These are phyloP conservation scores for Silene noctiflora DNA, from an alignment of 179 eudicot species.

Conservation along the genomic window DNA sequence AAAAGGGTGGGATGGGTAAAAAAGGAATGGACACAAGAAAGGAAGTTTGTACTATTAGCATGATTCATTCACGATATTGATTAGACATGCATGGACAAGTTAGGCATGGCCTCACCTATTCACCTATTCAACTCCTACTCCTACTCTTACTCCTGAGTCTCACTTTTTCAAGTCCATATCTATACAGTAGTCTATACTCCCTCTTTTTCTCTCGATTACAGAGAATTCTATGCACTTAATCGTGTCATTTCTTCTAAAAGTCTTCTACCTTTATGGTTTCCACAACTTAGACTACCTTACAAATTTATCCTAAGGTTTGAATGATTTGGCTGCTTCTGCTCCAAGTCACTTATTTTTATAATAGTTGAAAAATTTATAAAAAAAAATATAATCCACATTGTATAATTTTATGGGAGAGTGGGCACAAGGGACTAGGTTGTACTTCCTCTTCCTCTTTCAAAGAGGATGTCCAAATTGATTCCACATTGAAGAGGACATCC, in stretches of 20 bases:
- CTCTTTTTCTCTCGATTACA: background rate
- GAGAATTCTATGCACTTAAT: background rate
- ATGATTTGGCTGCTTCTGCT: no score
- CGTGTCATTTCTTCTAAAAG: background rate
- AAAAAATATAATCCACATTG: no score
- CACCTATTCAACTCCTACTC: no score
- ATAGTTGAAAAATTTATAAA: no score
- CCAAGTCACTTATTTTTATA: no score
- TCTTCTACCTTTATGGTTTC: background rate
- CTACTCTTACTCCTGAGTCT: background rate
- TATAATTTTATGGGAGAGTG: no score
- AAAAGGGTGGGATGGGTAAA: background rate
- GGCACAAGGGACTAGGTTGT: no score
- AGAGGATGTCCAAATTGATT: no score
- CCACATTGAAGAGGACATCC: no score
- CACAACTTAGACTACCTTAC: background rate
- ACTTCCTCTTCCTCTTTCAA: no score
- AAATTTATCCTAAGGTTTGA: no score
- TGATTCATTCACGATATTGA: background rate
- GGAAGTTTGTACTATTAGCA: background rate
- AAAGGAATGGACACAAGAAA: background rate
- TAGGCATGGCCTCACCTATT: slow-evolving; percentile 9
- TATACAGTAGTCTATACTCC: slow-evolving; percentile 5
- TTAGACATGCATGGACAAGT: background rate
- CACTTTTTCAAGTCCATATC: slow-evolving; percentile 1